Conservation (phyloP, 2,329 filamentous ascomycete genomes). For the Verticillium isaacii region DNA sequence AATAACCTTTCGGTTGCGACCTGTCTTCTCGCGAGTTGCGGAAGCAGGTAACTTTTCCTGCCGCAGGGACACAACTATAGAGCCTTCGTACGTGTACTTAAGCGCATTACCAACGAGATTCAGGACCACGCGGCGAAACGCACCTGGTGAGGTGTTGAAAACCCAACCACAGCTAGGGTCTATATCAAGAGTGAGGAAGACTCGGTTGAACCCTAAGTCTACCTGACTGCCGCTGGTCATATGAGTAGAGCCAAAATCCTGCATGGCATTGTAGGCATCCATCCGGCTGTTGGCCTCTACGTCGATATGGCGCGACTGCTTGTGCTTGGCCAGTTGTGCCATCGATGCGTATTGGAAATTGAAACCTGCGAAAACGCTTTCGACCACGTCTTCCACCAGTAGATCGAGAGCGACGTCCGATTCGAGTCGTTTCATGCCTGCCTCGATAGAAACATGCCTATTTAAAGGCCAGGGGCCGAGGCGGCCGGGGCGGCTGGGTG, state of each 20-base stretch:
- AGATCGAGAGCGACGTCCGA: constrained; percentile 26
- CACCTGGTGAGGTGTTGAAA: constrained; percentile 49
- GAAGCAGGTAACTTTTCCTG: constrained; percentile 5
- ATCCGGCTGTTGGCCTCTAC: constrained; percentile 16
- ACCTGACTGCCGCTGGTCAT: constrained; percentile 4
- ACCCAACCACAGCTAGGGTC: constrained; percentile 39
- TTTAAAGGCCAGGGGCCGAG: constrained; percentile 2
- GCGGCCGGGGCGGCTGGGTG: no score
- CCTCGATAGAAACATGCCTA: constrained; percentile 10
- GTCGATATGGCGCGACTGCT: background rate
- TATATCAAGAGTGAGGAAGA: constrained; percentile 44
- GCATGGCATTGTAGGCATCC: constrained; percentile 6
- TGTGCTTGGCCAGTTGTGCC: constrained; percentile 22
- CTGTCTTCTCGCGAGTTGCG: constrained; percentile 12
- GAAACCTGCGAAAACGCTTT: constrained; percentile 30
- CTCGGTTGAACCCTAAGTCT: constrained; percentile 7
- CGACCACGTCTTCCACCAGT: constrained; percentile 32
- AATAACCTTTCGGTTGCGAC: constrained; percentile 15
- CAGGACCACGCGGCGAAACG: constrained; percentile 46
- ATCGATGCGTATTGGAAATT: constrained; percentile 25
- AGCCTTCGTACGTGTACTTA: constrained; percentile 45
- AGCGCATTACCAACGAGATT: constrained; percentile 49
- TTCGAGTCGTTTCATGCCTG: constrained; percentile 20
- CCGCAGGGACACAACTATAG: constrained; percentile 31
- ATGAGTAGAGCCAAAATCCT: constrained; percentile 11